A percentile compares a stretch with the other conserved stretches of the same genome.
These are phyloP conservation scores for Cokeromyces recurvatus DNA, from an alignment of 371 early-diverging fungal species.

Conservation along the genomic window DNA sequence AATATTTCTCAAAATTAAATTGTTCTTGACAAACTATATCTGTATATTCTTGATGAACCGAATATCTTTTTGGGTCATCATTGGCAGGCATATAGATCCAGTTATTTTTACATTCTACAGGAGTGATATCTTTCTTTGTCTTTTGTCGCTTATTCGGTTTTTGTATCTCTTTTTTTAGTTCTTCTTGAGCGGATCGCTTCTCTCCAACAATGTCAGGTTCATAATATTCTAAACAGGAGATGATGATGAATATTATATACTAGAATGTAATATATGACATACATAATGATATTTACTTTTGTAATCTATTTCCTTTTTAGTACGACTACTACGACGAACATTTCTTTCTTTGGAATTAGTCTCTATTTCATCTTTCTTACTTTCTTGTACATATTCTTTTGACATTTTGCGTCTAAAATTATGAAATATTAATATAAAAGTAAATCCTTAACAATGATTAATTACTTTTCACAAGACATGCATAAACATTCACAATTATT, in stretches of 20 bases:
- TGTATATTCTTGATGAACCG: background rate
- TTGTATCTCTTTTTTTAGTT: background rate
- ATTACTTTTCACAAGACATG: conserved; percentile 70
- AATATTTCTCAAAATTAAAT: no score
- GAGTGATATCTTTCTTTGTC: background rate
- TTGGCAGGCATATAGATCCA: background rate
- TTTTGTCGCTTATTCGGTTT: background rate
- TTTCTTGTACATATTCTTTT: background rate
- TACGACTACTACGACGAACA: conserved; percentile 13
- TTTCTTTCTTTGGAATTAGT: no score
- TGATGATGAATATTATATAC: no score
- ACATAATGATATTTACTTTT: conserved; percentile 1
- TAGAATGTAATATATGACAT: no score
- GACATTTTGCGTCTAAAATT: no score
- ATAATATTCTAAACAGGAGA: no score
- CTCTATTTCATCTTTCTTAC: no score
- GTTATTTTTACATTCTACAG: background rate
- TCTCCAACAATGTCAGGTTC: no score
- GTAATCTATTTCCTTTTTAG: conserved; percentile 9
- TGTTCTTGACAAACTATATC: no score
- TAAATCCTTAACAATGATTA: no score
- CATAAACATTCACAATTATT: conserved; percentile 86
- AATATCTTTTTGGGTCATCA: background rate
- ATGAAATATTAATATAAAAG: no score
- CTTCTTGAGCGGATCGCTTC: background rate